Conservation (phyloP, 805 yeast genomes). For the Starmerella kuoi region DNA sequence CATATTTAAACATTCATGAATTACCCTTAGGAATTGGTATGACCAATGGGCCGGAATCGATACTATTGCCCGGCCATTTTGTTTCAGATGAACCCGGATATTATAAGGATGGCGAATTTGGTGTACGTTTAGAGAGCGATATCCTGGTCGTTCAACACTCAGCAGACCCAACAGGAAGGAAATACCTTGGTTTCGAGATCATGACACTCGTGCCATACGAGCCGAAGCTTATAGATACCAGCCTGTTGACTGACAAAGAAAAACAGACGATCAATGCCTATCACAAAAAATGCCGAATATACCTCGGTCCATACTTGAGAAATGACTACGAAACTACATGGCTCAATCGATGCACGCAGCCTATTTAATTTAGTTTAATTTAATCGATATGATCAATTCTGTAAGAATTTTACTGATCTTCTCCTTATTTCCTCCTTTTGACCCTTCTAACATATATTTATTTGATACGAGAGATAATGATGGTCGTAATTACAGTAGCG, state of each 20-base stretch:
- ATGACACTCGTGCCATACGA: constrained; percentile 78
- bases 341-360: constrained; percentile 32
- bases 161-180: constrained; percentile 42
- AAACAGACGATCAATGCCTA: constrained; percentile 54
- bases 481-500: too few species aligned
- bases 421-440: too few species aligned
- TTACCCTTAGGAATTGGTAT: constrained; percentile 75
- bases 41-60: constrained; percentile 36
- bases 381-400: too few species aligned
- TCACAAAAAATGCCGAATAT: constrained; percentile 46
- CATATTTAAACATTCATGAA: constrained; percentile 84
- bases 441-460: not conserved
- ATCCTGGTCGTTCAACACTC: constrained; percentile 39
- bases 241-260: constrained; percentile 49
- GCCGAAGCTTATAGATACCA: constrained; percentile 52
- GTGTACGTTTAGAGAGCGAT: constrained; percentile 83
- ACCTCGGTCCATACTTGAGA: constrained; percentile 41
- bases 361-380: not conserved
- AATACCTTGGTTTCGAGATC: constrained; percentile 62
- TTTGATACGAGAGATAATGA: too few species aligned
- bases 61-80: constrained; percentile 55
- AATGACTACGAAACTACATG: constrained; percentile 46
- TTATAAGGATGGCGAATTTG: constrained; percentile 81
- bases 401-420: too few species aligned
- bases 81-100: constrained; percentile 92